Percentiles rank a stretch among this genome's conserved stretches.
Conservation (phyloP, 139 green algal species). For the Auxenochlorella pyrenoidosa region DNA sequence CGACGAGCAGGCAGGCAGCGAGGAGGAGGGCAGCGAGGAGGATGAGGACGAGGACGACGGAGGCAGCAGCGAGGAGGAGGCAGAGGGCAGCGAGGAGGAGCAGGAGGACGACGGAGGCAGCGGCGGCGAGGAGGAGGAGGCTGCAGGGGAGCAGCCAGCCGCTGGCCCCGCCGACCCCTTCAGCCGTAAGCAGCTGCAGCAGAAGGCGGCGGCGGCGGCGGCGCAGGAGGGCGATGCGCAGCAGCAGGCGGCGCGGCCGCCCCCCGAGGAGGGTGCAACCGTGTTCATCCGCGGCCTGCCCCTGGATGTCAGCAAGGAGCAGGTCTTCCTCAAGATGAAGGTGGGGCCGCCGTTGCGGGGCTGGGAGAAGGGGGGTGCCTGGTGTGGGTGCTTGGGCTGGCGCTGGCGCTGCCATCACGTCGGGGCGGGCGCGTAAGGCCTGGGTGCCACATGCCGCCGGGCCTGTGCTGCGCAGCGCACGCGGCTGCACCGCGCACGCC, state of each 20-base stretch:
- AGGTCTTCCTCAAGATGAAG: slow-evolving; percentile 64
- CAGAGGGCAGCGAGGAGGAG: neutral
- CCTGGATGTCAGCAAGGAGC: slow-evolving; percentile 62
- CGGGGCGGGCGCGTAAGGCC: no score
- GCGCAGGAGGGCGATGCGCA: neutral
- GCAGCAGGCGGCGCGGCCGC: neutral
- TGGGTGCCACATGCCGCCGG: no score
- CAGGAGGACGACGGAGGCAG: neutral
- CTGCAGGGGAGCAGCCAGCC: neutral
- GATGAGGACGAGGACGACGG: slow-evolving; percentile 8
- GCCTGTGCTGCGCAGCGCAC: no score
- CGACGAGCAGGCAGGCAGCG: neutral
- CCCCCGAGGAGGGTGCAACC: slow-evolving; percentile 47
- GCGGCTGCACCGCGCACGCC: neutral
- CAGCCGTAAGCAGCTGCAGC: slow-evolving; percentile 25
- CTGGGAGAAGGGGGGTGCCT: neutral
- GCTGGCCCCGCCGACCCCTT: slow-evolving; percentile 26
- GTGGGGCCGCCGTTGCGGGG: neutral
- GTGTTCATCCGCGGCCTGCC: slow-evolving; percentile 86
- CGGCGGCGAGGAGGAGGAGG: neutral
- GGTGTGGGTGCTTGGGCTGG: neutral
- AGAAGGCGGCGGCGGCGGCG: neutral
- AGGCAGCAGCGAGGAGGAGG: neutral
- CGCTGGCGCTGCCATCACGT: no score
- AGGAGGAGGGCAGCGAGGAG: neutral